phyloP scores from a whole-genome alignment of 768 basidiomycete genomes.

The Agaricus bisporus region DNA sequence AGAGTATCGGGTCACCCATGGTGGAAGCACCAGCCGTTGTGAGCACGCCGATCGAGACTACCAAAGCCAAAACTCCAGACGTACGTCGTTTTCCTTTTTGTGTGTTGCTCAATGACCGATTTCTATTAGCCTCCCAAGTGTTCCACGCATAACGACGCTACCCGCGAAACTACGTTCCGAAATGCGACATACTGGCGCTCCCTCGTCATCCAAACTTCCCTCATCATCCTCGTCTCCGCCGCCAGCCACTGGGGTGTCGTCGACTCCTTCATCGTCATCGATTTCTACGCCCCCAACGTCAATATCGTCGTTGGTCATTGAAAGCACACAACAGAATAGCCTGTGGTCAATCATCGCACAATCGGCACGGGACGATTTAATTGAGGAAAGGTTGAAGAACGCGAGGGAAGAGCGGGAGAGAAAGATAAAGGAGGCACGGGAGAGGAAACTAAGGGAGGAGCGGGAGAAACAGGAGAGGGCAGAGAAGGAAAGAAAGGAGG shows the following conservation, averaged over 20 bases:
- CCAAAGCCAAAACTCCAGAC: background rate
- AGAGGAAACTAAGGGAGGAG: background rate
- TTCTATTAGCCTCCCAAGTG: background rate
- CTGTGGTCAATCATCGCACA: background rate
- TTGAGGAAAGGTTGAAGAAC: background rate
- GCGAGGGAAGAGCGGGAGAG: conserved; percentile 1
- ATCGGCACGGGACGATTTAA: background rate
- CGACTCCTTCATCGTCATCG: background rate
- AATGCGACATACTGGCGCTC: background rate
- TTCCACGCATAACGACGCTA: background rate
- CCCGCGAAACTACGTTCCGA: conserved; percentile 1
- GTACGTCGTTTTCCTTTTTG: background rate
- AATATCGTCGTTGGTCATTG: background rate
- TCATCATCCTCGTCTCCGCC: no score
- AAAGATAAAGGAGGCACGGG: background rate
- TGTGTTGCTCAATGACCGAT: background rate
- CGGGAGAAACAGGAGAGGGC: background rate
- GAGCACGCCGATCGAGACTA: background rate
- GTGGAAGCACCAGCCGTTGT: background rate
- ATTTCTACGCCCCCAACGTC: background rate
- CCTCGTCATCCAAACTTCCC: no score
- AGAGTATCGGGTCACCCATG: background rate
- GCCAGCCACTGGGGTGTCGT: no score
- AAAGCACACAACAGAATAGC: background rate
- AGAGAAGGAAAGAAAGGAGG: background rate